Evolutionary conservation across 257 asterid genomes (phyloP).

Genomic region (Hygrophila difformis): DNA sequence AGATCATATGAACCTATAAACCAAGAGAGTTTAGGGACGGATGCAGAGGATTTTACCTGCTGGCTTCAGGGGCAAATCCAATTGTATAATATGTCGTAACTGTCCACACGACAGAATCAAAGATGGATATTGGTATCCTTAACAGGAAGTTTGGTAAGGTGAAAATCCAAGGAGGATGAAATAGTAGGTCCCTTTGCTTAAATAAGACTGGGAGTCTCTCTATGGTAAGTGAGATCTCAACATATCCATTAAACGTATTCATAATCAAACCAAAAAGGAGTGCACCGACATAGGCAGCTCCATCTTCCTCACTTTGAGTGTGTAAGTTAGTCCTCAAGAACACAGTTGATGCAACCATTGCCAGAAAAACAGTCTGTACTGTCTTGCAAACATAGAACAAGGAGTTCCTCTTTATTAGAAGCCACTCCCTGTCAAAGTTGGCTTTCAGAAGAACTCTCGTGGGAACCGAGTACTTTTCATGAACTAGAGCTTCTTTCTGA

Average conservation of each 20-base stretch:
- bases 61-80: slow-evolving; percentile 58
- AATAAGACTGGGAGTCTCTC: slow-evolving; percentile 57
- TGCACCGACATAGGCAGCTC: slow-evolving; percentile 43
- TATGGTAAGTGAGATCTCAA: slow-evolving; percentile 46
- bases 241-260: slow-evolving; percentile 53
- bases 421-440: slow-evolving; percentile 61
- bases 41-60: too few relatives aligned
- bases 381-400: slow-evolving; percentile 61
- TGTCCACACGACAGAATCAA: slow-evolving; percentile 52
- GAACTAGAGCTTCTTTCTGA: slow-evolving; percentile 51
- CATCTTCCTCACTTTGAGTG: slow-evolving; percentile 34
- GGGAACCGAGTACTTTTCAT: slow-evolving; percentile 37
- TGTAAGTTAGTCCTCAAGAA: slow-evolving; percentile 49
- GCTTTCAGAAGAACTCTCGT: slow-evolving; percentile 47
- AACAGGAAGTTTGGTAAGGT: slow-evolving; percentile 45
- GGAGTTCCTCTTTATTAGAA: slow-evolving; percentile 55
- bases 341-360: slow-evolving; percentile 55
- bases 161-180: slow-evolving; percentile 59
- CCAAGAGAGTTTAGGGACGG: too few relatives aligned
- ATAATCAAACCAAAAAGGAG: slow-evolving; percentile 34
- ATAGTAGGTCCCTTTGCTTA: slow-evolving; percentile 53
- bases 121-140: slow-evolving; percentile 41
- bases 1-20: too few relatives aligned
- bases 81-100: slow-evolving; percentile 50
- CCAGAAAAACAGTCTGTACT: slow-evolving; percentile 47